Base-by-base conservation (phyloP, 2,329 filamentous ascomycete species). In the Sporothrix schenckii region DNA sequence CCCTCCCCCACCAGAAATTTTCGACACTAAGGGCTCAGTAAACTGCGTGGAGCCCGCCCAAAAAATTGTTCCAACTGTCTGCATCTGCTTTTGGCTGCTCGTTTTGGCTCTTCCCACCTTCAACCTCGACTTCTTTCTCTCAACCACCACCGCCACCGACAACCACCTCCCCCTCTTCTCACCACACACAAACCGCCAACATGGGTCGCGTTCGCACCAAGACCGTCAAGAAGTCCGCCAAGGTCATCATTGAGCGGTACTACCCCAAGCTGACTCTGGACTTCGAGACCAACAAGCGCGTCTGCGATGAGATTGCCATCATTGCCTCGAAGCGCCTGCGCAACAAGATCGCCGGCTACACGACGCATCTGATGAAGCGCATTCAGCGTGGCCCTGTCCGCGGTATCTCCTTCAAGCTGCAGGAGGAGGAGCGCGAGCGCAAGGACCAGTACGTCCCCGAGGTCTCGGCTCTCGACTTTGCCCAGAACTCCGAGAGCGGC, bases 381-480 rank as follows among this genome's bases (percentile, higher is more conserved):
- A 99, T 99, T 80, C 95, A 98, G 89, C 93, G 95, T 83, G 95
- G 95, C 76, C 95, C 95, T 76, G 95, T 99, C 85, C 96, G 95
- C 80, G 95, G 95, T 88, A 99, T 99, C 86, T 99, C 96, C 85
- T 99, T 99, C 94, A 99, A 99, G 90, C 92, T 99, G 74, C 95
- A 99, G 87, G 95, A 99, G 88, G 95, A 99, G 88, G 95, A 99
- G 91, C 93, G 95, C 89, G 95, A 99, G 88, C 92, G 95, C 83
- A 99, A 99, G 92, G 95, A 99, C 88, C 95, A 99, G 88, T 99
- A 97, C 88, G 95, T 99, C 76, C 95, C 95, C 81, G 95, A 99
- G 87, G 88, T 99, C 79, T 99, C 96, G 73, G 95, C 95, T 81
- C 92, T 99, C 82, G 95, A 99, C 89, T 97, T 97, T 87, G 90